phyloP scores from a whole-genome alignment of 148 eudicot species.

The Gaultheria prostrata region DNA sequence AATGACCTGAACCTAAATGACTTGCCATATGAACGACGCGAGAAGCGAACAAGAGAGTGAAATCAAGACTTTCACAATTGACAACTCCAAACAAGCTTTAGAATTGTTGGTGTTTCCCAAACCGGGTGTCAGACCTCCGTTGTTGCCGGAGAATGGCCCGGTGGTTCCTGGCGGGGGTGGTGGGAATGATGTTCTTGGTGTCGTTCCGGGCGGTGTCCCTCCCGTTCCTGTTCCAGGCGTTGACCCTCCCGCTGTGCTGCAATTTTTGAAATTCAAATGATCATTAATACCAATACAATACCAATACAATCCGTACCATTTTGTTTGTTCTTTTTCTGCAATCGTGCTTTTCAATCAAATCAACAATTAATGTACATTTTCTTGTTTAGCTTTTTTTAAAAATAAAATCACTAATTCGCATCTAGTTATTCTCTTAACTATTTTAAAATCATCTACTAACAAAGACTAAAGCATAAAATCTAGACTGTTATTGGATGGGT shows the following conservation, averaged over 20 bases:
- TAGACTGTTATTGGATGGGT: no score
- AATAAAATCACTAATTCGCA: neutral
- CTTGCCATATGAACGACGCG: slow-evolving; percentile 9
- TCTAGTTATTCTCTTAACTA: neutral
- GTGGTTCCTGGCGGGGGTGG: slow-evolving; percentile 24
- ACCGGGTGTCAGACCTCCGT: slow-evolving; percentile 14
- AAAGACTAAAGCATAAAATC: no score
- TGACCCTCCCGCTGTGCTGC: slow-evolving; percentile 10
- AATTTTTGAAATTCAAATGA: neutral
- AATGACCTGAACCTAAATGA: neutral
- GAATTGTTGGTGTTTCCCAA: slow-evolving; percentile 12
- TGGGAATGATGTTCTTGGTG: neutral
- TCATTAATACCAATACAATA: neutral
- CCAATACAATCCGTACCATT: neutral
- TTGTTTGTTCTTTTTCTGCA: neutral
- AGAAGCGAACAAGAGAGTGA: neutral
- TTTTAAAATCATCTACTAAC: no score
- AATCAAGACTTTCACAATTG: neutral
- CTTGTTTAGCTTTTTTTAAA: neutral
- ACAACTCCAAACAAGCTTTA: slow-evolving; percentile 1
- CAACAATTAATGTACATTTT: neutral
- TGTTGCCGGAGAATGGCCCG: neutral
- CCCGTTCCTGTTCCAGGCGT: neutral
- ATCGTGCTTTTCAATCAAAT: neutral
- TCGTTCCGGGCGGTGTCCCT: slow-evolving; percentile 10